Conservation (phyloP, 139 green algal genomes). For the Zygnema circumcarinatum region DNA sequence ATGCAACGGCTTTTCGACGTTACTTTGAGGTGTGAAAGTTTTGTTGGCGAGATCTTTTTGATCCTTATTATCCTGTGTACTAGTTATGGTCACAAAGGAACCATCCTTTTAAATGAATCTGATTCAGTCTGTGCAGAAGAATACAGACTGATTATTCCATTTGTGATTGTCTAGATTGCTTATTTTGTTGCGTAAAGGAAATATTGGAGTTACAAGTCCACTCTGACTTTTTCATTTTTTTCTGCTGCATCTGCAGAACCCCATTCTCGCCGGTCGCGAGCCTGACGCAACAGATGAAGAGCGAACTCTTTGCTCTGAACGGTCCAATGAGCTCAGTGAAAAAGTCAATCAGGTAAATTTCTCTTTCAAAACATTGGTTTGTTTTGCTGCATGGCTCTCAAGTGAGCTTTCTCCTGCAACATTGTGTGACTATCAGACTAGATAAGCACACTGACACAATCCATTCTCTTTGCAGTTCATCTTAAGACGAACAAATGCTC, state of each 20-base stretch:
- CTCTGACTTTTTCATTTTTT: background rate
- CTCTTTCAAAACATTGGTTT: background rate
- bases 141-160: no score
- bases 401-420: no score
- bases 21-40: slow-evolving; percentile 65
- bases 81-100: no score
- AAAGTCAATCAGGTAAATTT: slow-evolving; percentile 82
- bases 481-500: slow-evolving; percentile 92
- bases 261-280: slow-evolving; percentile 82
- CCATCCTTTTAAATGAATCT: no score
- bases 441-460: no score
- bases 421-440: slow-evolving; percentile 17
- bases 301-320: slow-evolving; percentile 68
- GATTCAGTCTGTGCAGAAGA: no score
- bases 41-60: no score
- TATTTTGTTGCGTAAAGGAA: no score
- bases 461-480: slow-evolving; percentile 92
- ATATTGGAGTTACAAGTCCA: no score
- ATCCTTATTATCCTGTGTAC: no score
- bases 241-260: slow-evolving; percentile 22
- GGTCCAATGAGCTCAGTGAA: slow-evolving; percentile 79
- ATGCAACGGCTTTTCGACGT: slow-evolving; percentile 76
- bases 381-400: slow-evolving; percentile 1
- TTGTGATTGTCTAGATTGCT: no score
- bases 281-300: slow-evolving; percentile 80